Evolutionary conservation across 495 filamentous ascomycete species (phyloP).

Genomic region (Friedmanniomyces simplex): DNA sequence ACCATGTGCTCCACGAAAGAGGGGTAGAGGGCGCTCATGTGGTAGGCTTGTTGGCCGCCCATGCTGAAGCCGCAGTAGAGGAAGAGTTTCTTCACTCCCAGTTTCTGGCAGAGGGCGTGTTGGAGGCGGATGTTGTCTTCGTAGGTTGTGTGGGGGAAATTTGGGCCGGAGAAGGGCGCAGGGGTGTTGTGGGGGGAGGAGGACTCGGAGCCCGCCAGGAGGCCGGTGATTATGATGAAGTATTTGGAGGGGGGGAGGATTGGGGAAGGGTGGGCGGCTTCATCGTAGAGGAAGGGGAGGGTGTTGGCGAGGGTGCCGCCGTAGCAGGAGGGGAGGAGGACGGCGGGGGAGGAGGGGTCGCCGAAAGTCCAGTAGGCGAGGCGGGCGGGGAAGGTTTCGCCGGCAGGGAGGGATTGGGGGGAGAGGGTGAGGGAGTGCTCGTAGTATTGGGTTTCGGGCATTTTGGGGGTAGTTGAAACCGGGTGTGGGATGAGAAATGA

Average conservation of each 20-base stretch:
- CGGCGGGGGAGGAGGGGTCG: conserved; percentile 19
- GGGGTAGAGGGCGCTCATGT: conserved; percentile 36
- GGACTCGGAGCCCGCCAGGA: conserved; percentile 23
- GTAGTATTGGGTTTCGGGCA: conserved; percentile 23
- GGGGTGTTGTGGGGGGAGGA: conserved; percentile 24
- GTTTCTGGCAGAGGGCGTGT: conserved; percentile 20
- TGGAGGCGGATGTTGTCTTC: conserved; percentile 26
- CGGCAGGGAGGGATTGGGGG: conserved; percentile 16
- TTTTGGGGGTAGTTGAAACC: background rate
- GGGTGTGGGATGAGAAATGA: background rate
- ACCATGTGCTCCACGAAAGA: conserved; percentile 33
- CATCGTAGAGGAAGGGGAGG: conserved; percentile 23
- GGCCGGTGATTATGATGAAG: conserved; percentile 24
- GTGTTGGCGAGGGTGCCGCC: conserved; percentile 22
- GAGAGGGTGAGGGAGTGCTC: conserved; percentile 19
- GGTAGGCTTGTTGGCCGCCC: conserved; percentile 42
- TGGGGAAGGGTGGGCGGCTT: background rate
- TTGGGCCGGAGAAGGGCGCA: conserved; percentile 16
- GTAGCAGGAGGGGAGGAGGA: conserved; percentile 25
- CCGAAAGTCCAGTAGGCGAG: conserved; percentile 27
- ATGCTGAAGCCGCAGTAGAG: conserved; percentile 38
- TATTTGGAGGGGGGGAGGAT: conserved; percentile 19
- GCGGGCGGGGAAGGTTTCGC: conserved; percentile 16
- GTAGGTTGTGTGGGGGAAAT: conserved; percentile 25
- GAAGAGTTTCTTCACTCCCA: conserved; percentile 22